phyloP scores from a whole-genome alignment of 352 stramenopile genomes.

The Phytophthora sp. region DNA sequence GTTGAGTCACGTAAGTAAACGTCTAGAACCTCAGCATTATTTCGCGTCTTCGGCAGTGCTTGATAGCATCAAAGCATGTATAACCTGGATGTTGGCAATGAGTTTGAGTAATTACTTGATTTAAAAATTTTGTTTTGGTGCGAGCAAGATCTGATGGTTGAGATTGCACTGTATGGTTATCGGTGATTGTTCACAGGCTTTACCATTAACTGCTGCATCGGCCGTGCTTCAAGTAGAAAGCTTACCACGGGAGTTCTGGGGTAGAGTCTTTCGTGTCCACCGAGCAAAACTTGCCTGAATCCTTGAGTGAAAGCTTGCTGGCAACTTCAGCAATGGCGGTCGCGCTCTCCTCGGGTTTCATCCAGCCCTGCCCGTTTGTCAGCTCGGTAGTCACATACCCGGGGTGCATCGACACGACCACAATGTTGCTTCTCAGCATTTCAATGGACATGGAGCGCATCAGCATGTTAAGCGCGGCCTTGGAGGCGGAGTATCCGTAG shows the following conservation, averaged over 20 bases:
- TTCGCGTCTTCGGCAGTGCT: too few species aligned
- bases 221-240: too few species aligned
- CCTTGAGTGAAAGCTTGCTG: slow-evolving; percentile 22
- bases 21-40: too few species aligned
- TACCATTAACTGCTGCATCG: too few species aligned
- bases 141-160: too few species aligned
- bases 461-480: slow-evolving; percentile 72
- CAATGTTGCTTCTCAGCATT: slow-evolving; percentile 40
- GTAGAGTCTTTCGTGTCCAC: slow-evolving; percentile 11
- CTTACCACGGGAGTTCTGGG: slow-evolving; percentile 39
- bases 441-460: slow-evolving; percentile 45
- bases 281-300: slow-evolving; percentile 41
- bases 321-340: slow-evolving; percentile 28
- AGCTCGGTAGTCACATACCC: slow-evolving; percentile 48
- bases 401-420: slow-evolving; percentile 35
- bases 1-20: too few species aligned
- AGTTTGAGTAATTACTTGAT: too few species aligned
- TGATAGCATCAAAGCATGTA: too few species aligned
- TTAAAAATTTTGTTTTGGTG: too few species aligned
- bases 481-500: slow-evolving; percentile 70
- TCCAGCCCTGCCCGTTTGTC: slow-evolving; percentile 24
- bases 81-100: too few species aligned
- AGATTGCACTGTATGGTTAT: too few species aligned
- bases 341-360: slow-evolving; percentile 26
- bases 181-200: too few species aligned